Percentiles rank a stretch among this genome's conserved stretches.
These are phyloP conservation scores for Exophiala bonariae DNA, from an alignment of 2,329 filamentous ascomycete species.

Conservation along the genomic window DNA sequence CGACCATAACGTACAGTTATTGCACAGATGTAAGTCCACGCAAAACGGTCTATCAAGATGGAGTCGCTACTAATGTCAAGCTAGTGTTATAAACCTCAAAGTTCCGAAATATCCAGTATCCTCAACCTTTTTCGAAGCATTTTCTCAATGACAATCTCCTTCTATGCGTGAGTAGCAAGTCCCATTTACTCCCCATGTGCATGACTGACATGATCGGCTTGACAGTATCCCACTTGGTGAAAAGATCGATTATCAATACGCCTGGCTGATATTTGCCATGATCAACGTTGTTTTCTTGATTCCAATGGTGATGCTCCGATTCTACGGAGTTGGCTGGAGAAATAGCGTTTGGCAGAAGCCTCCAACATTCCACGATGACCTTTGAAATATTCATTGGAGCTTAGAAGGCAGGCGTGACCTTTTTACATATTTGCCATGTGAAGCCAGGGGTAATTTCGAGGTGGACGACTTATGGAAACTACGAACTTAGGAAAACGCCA, in stretches of 20 bases:
- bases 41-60: no score
- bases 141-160: constrained; percentile 36
- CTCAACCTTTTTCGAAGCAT: constrained; percentile 36
- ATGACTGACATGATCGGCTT: no score
- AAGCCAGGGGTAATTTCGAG: no score
- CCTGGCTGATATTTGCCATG: constrained; percentile 33
- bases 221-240: constrained; percentile 30
- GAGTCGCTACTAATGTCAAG: no score
- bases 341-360: constrained; percentile 17
- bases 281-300: constrained; percentile 30
- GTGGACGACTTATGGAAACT: no score
- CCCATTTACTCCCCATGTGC: no score
- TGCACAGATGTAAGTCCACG: constrained; percentile 31
- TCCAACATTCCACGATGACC: constrained; percentile 17
- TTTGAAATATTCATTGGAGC: no score
- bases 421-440: no score
- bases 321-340: constrained; percentile 28
- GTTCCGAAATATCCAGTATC: constrained; percentile 35
- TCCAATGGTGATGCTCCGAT: constrained; percentile 27
- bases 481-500: no score
- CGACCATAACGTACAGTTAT: constrained; percentile 38
- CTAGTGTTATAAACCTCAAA: constrained; percentile 39
- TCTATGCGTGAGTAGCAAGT: constrained; percentile 31
- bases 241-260: constrained; percentile 31
- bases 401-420: no score